A percentile compares a stretch with the other conserved stretches of the same genome.
Conservation (phyloP, 805 yeast genomes). For the Sugiyamaella lignohabitans region DNA sequence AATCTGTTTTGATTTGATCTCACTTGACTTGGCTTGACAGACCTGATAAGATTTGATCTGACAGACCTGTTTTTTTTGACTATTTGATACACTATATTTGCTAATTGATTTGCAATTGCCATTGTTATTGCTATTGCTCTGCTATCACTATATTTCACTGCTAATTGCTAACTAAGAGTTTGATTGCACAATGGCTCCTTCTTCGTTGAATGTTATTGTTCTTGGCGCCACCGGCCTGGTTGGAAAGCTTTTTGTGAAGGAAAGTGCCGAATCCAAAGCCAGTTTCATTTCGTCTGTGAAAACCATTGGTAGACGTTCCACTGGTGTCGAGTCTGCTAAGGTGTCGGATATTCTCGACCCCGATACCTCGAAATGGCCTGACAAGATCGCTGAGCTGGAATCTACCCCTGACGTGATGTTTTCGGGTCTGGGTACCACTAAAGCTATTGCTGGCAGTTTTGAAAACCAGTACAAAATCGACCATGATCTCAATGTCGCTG, state of each 20-base stretch:
- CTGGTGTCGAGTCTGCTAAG: not conserved
- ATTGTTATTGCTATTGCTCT: too few relatives aligned
- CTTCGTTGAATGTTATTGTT: not conserved
- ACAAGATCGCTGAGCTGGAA: slow-evolving; percentile 1
- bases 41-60: too few relatives aligned
- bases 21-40: too few relatives aligned
- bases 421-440: slow-evolving; percentile 72
- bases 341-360: not conserved
- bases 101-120: too few relatives aligned
- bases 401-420: slow-evolving; percentile 40
- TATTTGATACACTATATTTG: too few relatives aligned
- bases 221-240: slow-evolving; percentile 11
- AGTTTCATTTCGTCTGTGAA: not conserved
- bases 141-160: too few relatives aligned
- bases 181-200: too few relatives aligned
- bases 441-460: slow-evolving; percentile 63
- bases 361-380: slow-evolving; percentile 4
- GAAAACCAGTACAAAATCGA: slow-evolving; percentile 67
- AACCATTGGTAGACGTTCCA: not conserved
- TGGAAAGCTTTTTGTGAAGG: slow-evolving; percentile 5
- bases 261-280: not conserved
- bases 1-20: too few relatives aligned
- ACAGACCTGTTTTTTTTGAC: too few relatives aligned
- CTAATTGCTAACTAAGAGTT: too few relatives aligned
- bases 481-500: slow-evolving; percentile 58